These are phyloP conservation scores for Chrysopogon serrulatus DNA, from an alignment of 176 grass and related monocot species.

Conservation along the genomic window DNA sequence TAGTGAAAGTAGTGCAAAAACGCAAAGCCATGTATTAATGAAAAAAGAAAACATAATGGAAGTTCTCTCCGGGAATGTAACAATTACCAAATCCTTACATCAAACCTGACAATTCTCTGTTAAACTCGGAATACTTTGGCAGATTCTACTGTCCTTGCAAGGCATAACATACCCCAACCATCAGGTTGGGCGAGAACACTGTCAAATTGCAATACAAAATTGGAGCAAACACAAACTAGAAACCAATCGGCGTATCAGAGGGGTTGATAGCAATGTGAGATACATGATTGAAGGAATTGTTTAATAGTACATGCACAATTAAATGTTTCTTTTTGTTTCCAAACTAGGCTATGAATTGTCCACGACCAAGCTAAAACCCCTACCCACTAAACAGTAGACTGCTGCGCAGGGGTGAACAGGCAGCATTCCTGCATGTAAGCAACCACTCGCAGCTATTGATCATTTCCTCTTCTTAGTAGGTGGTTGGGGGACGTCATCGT, in stretches of 20 bases:
- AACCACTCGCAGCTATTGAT: background rate
- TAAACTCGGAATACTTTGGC: background rate
- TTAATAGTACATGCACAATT: slow-evolving; percentile 32
- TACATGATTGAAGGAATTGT: slow-evolving; percentile 12
- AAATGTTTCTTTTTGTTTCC: slow-evolving; percentile 16
- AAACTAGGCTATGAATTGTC: slow-evolving; percentile 33
- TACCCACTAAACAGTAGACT: slow-evolving; percentile 23
- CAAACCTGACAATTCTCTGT: background rate
- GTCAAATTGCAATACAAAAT: background rate
- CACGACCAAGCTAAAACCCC: slow-evolving; percentile 4
- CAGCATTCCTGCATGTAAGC: background rate
- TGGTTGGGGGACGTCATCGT: slow-evolving; percentile 41
- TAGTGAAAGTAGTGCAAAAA: background rate
- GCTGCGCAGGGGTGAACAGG: slow-evolving; percentile 3
- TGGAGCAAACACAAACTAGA: background rate
- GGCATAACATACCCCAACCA: background rate
- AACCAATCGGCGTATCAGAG: background rate
- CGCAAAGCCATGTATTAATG: background rate
- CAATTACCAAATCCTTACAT: background rate
- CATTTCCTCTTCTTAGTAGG: slow-evolving; percentile 56
- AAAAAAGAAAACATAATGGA: background rate
- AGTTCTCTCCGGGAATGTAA: background rate
- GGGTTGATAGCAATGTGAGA: slow-evolving; percentile 20
- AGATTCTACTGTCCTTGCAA: background rate
- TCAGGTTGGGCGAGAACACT: background rate